Conservation (phyloP, 2,329 filamentous ascomycete species). For the Colletotrichum lupini region DNA sequence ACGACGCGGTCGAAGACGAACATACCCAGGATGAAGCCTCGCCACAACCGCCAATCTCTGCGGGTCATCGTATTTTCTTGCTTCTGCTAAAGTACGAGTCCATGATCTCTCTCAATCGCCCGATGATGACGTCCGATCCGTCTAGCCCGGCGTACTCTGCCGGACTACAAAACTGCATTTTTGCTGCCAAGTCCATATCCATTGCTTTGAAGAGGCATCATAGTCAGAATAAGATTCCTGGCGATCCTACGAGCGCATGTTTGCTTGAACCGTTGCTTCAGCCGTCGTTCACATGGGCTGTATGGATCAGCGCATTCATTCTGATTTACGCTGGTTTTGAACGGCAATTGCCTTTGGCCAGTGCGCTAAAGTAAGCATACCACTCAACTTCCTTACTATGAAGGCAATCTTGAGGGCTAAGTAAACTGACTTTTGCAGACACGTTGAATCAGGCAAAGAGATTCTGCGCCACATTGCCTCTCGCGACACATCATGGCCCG, state of each 20-base stretch:
- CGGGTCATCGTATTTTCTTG: constrained; percentile 53
- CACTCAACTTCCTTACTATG: too few relatives aligned
- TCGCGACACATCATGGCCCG: constrained; percentile 46
- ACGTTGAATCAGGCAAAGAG: constrained; percentile 44
- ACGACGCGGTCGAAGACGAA: constrained; percentile 57
- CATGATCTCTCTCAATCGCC: constrained; percentile 61
- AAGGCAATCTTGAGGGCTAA: background rate
- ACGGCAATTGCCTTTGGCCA: constrained; percentile 50
- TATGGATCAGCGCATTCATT: constrained; percentile 65
- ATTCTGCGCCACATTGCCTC: constrained; percentile 42
- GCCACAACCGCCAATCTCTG: constrained; percentile 33
- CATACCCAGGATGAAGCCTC: constrained; percentile 28
- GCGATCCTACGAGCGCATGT: constrained; percentile 17
- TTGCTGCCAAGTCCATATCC: constrained; percentile 59
- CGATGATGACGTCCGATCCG: constrained; percentile 57
- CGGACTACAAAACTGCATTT: constrained; percentile 62
- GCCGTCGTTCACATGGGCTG: constrained; percentile 63
- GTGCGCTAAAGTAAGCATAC: constrained; percentile 50
- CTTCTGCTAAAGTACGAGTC: constrained; percentile 60
- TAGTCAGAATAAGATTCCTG: constrained; percentile 28
- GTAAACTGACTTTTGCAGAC: constrained; percentile 26
- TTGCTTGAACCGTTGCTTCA: constrained; percentile 51
- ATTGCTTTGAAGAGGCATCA: constrained; percentile 48
- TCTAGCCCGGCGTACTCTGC: constrained; percentile 56
- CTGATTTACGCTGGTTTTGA: constrained; percentile 61